Evolutionary conservation across 768 basidiomycete genomes (phyloP), one percentile per base, ranked within the genome.

Genomic region (Imleria badia): DNA sequence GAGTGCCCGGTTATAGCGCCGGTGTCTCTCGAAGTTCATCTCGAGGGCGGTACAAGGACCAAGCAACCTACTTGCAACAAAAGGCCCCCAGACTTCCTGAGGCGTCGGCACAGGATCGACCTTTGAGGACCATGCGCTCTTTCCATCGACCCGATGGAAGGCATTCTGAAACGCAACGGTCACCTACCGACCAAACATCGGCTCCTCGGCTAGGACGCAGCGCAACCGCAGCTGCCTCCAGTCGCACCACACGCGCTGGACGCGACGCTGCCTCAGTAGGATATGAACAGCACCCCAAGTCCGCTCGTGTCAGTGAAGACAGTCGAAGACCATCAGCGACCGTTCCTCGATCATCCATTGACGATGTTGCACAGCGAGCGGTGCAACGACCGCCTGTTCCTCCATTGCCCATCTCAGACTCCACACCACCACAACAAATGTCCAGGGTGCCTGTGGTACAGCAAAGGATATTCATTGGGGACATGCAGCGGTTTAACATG

Each of bases 391-490:
- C 70, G 3, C 73, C 76, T 12, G 57, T 78, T 1, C 75, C 77
- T 29, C 75, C 74, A 15, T 60, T 74, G 14, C 73, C 76, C 15
- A 58, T 61, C 29, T 58, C 66, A 44, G 71, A 76, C 17, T 60
- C 70, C 45, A 59, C 75, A 54, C 70, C 73, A 7, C 70, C 76
- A 20, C 69, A 65, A 39, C 56, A 51, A 41, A 36, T 34, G 22
- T 35, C 58, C 48, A 72, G 63, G 63, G 71, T 38, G 19, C 60
- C 67, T 29, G 69, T 78, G 13, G 73, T 74, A 19, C 87, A 88
- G 60, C 88, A 88, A 65, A 79, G 89, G 13, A 72, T 95, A 10
- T 94, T 92, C 65, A 76, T 95, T 54, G 84, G 84, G 6, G 85
- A 86, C 62, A 78, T 85, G 76, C 88, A 91, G 67, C 78, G 85